These are phyloP conservation scores for Botrytis sinoallii DNA, from an alignment of 2,329 filamentous ascomycete species.

Conservation along the genomic window DNA sequence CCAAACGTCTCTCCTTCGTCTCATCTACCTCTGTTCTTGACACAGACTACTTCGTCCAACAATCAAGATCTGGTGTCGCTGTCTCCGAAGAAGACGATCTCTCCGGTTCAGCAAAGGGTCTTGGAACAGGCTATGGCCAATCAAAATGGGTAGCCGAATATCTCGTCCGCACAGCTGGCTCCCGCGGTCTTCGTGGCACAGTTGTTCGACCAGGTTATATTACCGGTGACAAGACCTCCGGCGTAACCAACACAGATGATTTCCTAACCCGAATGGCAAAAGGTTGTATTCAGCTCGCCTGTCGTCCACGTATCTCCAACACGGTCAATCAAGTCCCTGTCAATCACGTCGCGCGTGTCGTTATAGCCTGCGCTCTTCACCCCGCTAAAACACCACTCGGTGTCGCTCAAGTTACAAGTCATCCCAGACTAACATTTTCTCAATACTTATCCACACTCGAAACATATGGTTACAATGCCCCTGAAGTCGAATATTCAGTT, in stretches of 20 bases:
- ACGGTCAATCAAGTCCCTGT: constrained; percentile 89
- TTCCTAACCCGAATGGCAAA: constrained; percentile 86
- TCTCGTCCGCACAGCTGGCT: constrained; percentile 74
- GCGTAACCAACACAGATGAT: constrained; percentile 78
- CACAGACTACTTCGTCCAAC: constrained; percentile 72
- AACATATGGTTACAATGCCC: constrained; percentile 69
- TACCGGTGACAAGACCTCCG: constrained; percentile 66
- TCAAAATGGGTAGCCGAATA: constrained; percentile 75
- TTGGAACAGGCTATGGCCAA: constrained; percentile 87
- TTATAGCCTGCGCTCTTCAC: constrained; percentile 61
- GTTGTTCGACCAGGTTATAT: constrained; percentile 86
- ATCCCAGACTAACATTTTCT: constrained; percentile 75
- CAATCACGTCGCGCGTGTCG: constrained; percentile 75
- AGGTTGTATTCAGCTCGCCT: constrained; percentile 76
- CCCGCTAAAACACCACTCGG: constrained; percentile 36
- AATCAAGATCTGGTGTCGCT: constrained; percentile 64
- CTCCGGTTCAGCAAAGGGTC: constrained; percentile 68
- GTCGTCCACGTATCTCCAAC: constrained; percentile 75
- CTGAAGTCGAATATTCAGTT: constrained; percentile 62
- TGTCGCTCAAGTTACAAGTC: constrained; percentile 76
- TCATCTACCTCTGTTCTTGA: constrained; percentile 81
- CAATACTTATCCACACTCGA: constrained; percentile 70
- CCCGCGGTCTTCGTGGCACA: constrained; percentile 69
- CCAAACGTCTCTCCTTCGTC: constrained; percentile 79
- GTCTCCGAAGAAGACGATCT: constrained; percentile 77